Evolutionary conservation across 164 flowering plant species (phyloP), one percentile per base, ranked within the genome.

Genomic region (Chimonanthus praecox): DNA sequence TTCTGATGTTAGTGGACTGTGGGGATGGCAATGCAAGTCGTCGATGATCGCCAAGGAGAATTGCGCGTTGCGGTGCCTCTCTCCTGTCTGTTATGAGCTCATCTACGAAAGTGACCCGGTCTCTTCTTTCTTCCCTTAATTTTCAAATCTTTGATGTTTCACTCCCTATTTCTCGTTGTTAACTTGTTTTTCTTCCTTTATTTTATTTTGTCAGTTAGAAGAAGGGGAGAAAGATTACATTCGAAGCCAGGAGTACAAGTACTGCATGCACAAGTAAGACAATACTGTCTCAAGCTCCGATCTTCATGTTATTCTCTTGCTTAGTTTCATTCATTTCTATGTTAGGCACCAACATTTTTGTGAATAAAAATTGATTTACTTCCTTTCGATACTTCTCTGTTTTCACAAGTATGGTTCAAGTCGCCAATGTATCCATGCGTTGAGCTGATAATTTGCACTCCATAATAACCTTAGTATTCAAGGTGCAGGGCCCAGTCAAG

Each of bases 191-290:
- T 67, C 64, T 46, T 66, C 68, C 13, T 63, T 63, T 64, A 15
- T 5, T 49, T 72, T 6, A 11, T 47, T 67, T 7, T 48, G 47
- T 54, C 81, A 92, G 98, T 85, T 94, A 72, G 98, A 94, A 82
- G 98, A 92, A 90, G 98, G 98, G 68, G 98, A 94, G 83, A 94
- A 86, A 72, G 98, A 94, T 80, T 84, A 78, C 71, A 48, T 81
- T 43, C 82, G 97, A 77, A 74, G 98, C 74, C 93, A 90, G 75
- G 97, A 94, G 84, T 94, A 74, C 85, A 94, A 92, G 79, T 92
- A 86, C 76, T 94, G 98, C 58, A 80, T 92, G 92, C 81, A 89
- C 80, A 94, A 80, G 97, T 92, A 83, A 87, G 77, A 47, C 48
- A 49, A 4, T 50, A 7, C 20, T 65, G 7, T 49, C 51, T 49